phyloP scores from a whole-genome alignment of 148 eudicot genomes.

The Persicaria maculosa region DNA sequence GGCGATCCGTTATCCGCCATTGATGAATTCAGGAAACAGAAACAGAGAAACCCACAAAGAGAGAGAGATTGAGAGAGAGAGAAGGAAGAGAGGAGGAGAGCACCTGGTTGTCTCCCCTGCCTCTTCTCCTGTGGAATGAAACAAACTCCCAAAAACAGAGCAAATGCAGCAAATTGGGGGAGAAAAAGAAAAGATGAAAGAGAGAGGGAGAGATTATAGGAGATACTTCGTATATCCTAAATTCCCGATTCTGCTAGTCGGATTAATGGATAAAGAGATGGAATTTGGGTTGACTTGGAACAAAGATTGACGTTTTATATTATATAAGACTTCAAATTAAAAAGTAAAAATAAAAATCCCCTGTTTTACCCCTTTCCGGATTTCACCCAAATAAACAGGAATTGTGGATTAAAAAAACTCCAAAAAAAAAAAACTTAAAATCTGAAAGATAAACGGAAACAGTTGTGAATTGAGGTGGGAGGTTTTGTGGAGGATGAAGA shows the following conservation, averaged over 20 bases:
- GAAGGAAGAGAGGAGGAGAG: not conserved
- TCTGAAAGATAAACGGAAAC: not conserved
- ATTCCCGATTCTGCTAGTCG: not conserved
- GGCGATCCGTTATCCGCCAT: conserved; percentile 40
- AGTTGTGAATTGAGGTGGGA: too few species aligned
- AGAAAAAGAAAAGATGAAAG: not conserved
- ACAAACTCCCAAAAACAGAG: not conserved
- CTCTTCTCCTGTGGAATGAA: not conserved
- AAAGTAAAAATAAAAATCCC: not conserved
- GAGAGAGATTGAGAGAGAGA: not conserved
- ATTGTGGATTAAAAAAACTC: not conserved
- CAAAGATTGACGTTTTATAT: not conserved
- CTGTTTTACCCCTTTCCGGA: not conserved
- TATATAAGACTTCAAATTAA: not conserved
- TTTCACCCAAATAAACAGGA: not conserved
- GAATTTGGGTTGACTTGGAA: conserved; percentile 2
- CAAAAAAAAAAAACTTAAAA: too few species aligned
- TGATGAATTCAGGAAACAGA: conserved; percentile 8
- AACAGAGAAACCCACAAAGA: not conserved
- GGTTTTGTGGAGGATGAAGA: not conserved
- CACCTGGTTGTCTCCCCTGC: not conserved
- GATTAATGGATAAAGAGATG: not conserved
- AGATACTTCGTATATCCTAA: not conserved
- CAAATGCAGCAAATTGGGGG: not conserved
- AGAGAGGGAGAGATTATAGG: conserved; percentile 1